These are phyloP conservation scores for Massariosphaeria phaeospora DNA, from an alignment of 495 filamentous ascomycete species.

Conservation along the genomic window DNA sequence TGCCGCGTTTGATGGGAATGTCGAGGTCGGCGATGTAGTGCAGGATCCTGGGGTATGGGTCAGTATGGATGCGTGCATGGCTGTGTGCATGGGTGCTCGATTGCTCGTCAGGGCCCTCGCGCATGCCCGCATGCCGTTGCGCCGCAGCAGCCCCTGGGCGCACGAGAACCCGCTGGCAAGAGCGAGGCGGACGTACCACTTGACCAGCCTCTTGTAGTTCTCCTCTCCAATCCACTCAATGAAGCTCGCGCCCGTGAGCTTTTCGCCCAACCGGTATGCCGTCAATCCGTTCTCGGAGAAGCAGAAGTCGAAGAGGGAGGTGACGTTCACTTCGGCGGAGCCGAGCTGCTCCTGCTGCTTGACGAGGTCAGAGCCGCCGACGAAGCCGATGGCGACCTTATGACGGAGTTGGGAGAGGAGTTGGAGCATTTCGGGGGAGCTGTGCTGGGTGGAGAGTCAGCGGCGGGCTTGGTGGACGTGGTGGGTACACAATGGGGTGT, in stretches of 20 bases:
- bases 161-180: background rate
- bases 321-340: slow-evolving; percentile 56
- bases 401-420: slow-evolving; percentile 75
- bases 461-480: background rate
- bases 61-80: no score
- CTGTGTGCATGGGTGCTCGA: no score
- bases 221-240: slow-evolving; percentile 90
- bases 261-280: slow-evolving; percentile 73
- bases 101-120: no score
- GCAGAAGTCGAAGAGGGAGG: slow-evolving; percentile 86
- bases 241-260: slow-evolving; percentile 71
- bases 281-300: slow-evolving; percentile 94
- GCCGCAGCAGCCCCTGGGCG: background rate
- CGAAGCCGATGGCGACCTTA: slow-evolving; percentile 87
- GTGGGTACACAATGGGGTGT: background rate
- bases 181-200: slow-evolving; percentile 42
- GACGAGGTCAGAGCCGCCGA: slow-evolving; percentile 61
- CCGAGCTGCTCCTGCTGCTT: slow-evolving; percentile 98
- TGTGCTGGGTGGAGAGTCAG: slow-evolving; percentile 44
- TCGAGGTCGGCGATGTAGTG: slow-evolving; percentile 87
- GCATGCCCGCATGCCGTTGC: background rate
- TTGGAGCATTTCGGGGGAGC: slow-evolving; percentile 72
- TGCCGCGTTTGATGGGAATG: slow-evolving; percentile 84
- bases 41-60: slow-evolving; percentile 56
- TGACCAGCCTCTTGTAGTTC: slow-evolving; percentile 81